A percentile compares a stretch with the other conserved stretches of the same genome.
phyloP scores from a whole-genome alignment of 176 grass and related monocot genomes.

The Eragrostis nindensis region DNA sequence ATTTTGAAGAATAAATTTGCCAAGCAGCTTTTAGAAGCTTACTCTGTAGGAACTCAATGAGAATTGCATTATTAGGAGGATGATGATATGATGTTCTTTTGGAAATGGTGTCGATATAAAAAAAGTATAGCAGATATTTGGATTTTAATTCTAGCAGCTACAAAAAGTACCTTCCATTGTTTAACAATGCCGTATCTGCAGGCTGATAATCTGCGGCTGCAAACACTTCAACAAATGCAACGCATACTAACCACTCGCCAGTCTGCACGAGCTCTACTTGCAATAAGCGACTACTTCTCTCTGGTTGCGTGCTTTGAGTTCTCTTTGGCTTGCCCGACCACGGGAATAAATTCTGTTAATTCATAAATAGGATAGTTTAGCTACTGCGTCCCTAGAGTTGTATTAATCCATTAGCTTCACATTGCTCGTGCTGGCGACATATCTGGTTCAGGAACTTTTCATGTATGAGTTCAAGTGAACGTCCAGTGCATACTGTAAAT shows the following conservation, averaged over 20 bases:
- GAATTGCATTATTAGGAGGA: not conserved
- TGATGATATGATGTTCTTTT: not conserved
- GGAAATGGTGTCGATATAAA: not conserved
- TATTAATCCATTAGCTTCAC: conserved; percentile 39
- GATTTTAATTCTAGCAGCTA: not conserved
- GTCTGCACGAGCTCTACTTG: conserved; percentile 86
- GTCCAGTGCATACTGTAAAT: conserved; percentile 38
- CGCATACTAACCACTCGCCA: conserved; percentile 88
- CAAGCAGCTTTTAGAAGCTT: conserved; percentile 1
- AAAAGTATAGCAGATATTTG: not conserved
- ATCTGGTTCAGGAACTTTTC: conserved; percentile 20
- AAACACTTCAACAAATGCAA: conserved; percentile 91
- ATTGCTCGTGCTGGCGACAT: conserved; percentile 31
- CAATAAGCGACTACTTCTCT: conserved; percentile 87
- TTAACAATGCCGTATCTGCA: conserved; percentile 49
- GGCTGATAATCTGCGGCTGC: conserved; percentile 91
- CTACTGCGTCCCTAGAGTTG: conserved; percentile 15
- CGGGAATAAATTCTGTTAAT: conserved; percentile 62
- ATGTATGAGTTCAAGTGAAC: conserved; percentile 31
- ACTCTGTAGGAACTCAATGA: conserved; percentile 6
- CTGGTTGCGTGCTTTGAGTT: conserved; percentile 81
- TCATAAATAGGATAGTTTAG: conserved; percentile 48
- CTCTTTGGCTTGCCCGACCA: conserved; percentile 89
- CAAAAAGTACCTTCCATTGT: conserved; percentile 11
- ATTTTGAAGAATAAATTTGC: conserved; percentile 10